phyloP scores from a whole-genome alignment of 768 basidiomycete species.

The Lanmaoa pseudosensibilis region DNA sequence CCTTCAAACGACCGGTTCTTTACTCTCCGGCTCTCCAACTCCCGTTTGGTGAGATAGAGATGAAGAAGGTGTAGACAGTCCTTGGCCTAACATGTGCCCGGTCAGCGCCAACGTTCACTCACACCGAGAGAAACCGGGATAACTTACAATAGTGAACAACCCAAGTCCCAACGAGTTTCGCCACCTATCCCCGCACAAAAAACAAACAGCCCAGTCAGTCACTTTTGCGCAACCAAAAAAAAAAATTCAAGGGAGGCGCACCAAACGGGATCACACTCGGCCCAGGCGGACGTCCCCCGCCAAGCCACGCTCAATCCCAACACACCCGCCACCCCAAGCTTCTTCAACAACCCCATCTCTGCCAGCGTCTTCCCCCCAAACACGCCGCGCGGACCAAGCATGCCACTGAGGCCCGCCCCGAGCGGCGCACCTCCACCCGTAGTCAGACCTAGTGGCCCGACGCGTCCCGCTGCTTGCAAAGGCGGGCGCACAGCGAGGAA shows the following conservation, averaged over 20 bases:
- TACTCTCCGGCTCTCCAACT: conserved; percentile 65
- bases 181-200: conserved; percentile 43
- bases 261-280: conserved; percentile 75
- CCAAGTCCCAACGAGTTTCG: conserved; percentile 69
- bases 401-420: not conserved
- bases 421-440: conserved; percentile 5
- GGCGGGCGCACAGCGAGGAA: conserved; percentile 26
- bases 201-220: not conserved
- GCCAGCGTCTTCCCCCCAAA: conserved; percentile 16
- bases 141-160: conserved; percentile 54
- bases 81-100: conserved; percentile 47
- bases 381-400: conserved; percentile 15
- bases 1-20: conserved; percentile 73
- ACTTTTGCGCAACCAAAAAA: not conserved
- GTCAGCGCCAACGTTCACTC: not conserved
- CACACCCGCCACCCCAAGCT: conserved; percentile 29
- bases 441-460: conserved; percentile 20
- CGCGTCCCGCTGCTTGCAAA: conserved; percentile 6
- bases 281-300: conserved; percentile 62
- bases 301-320: conserved; percentile 49
- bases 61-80: conserved; percentile 69
- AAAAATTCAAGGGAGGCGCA: conserved; percentile 21
- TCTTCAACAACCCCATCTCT: conserved; percentile 21
- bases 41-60: conserved; percentile 68
- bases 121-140: too few relatives aligned